Evolutionary conservation across 805 yeast genomes (phyloP).

Genomic region (Metschnikowia chrysomelidarum): DNA sequence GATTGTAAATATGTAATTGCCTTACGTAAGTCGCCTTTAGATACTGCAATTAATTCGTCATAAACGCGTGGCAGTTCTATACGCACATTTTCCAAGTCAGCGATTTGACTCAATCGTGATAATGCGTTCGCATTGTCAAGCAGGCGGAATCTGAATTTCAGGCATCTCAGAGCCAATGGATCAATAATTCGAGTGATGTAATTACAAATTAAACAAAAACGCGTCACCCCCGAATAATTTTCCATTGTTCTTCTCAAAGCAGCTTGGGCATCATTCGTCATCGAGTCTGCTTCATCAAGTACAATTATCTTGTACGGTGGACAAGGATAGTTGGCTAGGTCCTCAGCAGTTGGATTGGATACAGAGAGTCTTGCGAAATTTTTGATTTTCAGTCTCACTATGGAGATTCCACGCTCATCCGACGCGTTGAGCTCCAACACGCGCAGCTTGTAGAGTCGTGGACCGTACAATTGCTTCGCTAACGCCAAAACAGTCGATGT

Average conservation of each 20-base stretch:
- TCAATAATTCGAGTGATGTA: constrained; percentile 96
- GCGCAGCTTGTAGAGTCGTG: constrained; percentile 61
- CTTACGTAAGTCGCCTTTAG: constrained; percentile 89
- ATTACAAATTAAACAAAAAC: constrained; percentile 94
- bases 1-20: constrained; percentile 84
- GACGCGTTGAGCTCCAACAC: constrained; percentile 86
- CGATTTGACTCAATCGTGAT: constrained; percentile 60
- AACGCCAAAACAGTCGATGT: constrained; percentile 85
- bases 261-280: constrained; percentile 96
- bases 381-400: constrained; percentile 81
- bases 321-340: constrained; percentile 77
- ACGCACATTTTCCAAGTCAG: constrained; percentile 37
- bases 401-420: constrained; percentile 87
- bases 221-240: constrained; percentile 78
- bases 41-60: constrained; percentile 61
- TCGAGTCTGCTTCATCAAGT: constrained; percentile 93
- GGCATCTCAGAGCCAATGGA: constrained; percentile 94
- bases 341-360: constrained; percentile 73
- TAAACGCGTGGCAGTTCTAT: constrained; percentile 51
- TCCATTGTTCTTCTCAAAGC: constrained; percentile 96
- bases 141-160: constrained; percentile 87
- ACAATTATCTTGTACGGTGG: constrained; percentile 95
- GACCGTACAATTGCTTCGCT: constrained; percentile 76
- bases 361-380: constrained; percentile 83
- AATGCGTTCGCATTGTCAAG: constrained; percentile 72